A percentile compares a stretch with the other conserved stretches of the same genome.
phyloP scores from a whole-genome alignment of 179 eudicot genomes.

The Gypsophila paniculata region DNA sequence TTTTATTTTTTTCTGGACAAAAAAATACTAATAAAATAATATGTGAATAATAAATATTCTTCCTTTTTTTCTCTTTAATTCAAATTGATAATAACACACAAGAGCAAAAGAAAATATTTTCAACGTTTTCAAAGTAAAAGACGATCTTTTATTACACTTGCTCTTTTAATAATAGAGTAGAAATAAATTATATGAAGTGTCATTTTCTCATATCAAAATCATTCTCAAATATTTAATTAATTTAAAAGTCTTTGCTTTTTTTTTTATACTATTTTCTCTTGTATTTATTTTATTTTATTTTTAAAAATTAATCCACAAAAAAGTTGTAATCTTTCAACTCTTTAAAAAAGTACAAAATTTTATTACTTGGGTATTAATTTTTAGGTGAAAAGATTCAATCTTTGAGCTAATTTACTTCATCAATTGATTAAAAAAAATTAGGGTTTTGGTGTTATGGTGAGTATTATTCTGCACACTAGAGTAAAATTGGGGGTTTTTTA shows the following conservation, averaged over 20 bases:
- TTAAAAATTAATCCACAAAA: neutral
- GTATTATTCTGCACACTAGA: slow-evolving; percentile 11
- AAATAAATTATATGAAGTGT: slow-evolving; percentile 16
- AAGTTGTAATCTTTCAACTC: slow-evolving; percentile 12
- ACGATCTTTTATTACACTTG: too few relatives aligned
- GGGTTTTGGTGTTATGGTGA: slow-evolving; percentile 30
- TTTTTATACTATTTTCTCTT: neutral
- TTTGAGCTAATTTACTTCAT: slow-evolving; percentile 18
- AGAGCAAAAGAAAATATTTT: too few relatives aligned
- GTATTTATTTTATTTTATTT: neutral
- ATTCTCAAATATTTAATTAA: neutral
- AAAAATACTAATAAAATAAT: neutral
- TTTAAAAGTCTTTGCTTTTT: slow-evolving; percentile 1
- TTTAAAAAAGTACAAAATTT: neutral
- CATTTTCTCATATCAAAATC: slow-evolving; percentile 29
- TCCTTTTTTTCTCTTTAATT: neutral
- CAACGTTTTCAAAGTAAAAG: too few relatives aligned
- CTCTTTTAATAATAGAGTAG: too few relatives aligned
- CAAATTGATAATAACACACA: neutral
- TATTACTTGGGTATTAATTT: slow-evolving; percentile 7
- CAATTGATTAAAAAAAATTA: slow-evolving; percentile 16
- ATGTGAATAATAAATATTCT: neutral
- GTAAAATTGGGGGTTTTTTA: slow-evolving; percentile 17
- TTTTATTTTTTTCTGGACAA: neutral
- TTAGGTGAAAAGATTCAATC: slow-evolving; percentile 25